phyloP scores from a whole-genome alignment of 106 monocot genomes.

The Dendrobium chrysotoxum region DNA sequence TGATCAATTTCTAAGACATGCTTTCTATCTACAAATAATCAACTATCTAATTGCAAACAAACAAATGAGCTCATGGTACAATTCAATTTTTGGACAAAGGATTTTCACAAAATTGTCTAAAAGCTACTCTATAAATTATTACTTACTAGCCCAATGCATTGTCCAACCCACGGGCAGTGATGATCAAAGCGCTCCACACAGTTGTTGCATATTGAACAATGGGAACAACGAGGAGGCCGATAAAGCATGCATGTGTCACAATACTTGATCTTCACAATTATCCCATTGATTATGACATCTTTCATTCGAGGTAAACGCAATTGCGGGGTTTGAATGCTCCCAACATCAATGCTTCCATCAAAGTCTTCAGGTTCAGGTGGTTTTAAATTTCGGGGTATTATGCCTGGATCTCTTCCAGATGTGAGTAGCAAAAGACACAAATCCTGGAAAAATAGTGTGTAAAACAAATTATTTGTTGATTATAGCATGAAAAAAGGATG shows the following conservation, averaged over 20 bases:
- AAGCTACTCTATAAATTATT: neutral
- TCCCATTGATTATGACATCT: conserved; percentile 80
- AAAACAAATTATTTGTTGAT: neutral
- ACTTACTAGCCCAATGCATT: conserved; percentile 94
- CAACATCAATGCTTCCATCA: conserved; percentile 47
- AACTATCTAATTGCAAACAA: neutral
- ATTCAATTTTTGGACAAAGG: neutral
- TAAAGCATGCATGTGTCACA: conserved; percentile 98
- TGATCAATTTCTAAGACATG: too few relatives aligned
- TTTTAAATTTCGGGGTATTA: conserved; percentile 43
- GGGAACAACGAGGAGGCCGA: conserved; percentile 92
- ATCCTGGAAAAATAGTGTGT: conserved; percentile 19
- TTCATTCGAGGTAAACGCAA: conserved; percentile 80
- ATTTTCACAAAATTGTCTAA: neutral
- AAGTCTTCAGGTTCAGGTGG: conserved; percentile 44
- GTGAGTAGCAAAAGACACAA: conserved; percentile 36
- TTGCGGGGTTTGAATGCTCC: conserved; percentile 56
- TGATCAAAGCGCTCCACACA: conserved; percentile 58
- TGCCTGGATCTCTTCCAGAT: conserved; percentile 59
- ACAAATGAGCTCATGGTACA: neutral
- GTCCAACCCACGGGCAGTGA: conserved; percentile 98
- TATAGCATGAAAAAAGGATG: neutral
- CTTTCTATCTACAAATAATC: too few relatives aligned
- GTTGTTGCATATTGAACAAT: conserved; percentile 83
- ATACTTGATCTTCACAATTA: conserved; percentile 80